Evolutionary conservation across 305 asterid genomes (phyloP), one percentile per base, ranked within the genome.

Genomic region (Fraxinus sp.): DNA sequence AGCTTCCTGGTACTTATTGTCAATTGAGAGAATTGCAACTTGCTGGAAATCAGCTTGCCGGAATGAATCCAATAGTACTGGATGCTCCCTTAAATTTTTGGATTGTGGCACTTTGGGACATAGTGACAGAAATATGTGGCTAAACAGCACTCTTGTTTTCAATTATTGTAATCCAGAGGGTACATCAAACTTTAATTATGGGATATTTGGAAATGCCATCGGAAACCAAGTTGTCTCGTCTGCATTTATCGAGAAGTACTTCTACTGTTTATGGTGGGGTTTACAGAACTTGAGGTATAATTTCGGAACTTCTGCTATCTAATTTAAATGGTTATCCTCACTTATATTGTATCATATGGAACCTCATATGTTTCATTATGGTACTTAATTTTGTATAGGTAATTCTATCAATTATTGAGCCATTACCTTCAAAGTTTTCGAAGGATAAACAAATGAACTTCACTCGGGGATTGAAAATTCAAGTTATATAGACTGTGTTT

Each of bases 181-280:
- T 57, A 73, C 90, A 0, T 80, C 89, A 30, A 88, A 88, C 86
- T 94, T 94, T 84, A 87, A 92, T 79, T 86, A 88, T 11, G 98
- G 98, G 44, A 90, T 94, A 74, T 93, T 87, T 59, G 93, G 92
- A 81, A 85, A 89, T 76, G 97, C 97, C 33, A 85, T 94, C 70
- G 84, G 87, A n/a, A 93, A 92, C 82, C 85, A 90, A 55, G 97
- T 94, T 28, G 90, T 93, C 62, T 94, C 98, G 0, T 86, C 95
- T 71, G 22, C 74, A 28, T 94, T 94, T 79, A 77, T 93, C n/a
- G 92, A 91, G 72, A 94, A 94, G 91, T 93, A 91, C 89, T 90
- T 94, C 83, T 94, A 93, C 86, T 93, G 98, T 62, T 89, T 94
- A 78, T 94, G 98, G 98, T 94, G 98, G 98, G 98, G 98, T 68